Conservation (phyloP, 2,329 filamentous ascomycete genomes). For the Rosellinia necatrix region DNA sequence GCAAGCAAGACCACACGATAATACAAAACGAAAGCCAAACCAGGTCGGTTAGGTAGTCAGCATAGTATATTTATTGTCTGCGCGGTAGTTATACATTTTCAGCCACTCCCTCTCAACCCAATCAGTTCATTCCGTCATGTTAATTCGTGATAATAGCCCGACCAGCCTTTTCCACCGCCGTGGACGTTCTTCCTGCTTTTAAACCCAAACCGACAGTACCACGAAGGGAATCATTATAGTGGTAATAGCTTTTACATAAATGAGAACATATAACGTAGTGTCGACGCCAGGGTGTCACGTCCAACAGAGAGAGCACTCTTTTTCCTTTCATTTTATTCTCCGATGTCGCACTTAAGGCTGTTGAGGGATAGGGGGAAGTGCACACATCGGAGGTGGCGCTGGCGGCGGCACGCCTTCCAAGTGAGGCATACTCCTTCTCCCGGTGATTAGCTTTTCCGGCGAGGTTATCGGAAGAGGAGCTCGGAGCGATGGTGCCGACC, state of each 20-base stretch:
- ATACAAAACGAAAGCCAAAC: not conserved
- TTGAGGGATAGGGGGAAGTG: slow-evolving; percentile 58
- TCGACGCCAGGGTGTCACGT: not conserved
- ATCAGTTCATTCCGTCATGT: slow-evolving; percentile 9
- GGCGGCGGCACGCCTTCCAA: slow-evolving; percentile 56
- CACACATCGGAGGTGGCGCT: slow-evolving; percentile 58
- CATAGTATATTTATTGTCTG: not conserved
- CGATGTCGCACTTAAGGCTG: slow-evolving; percentile 29
- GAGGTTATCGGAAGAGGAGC: slow-evolving; percentile 22
- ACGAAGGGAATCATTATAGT: slow-evolving; percentile 30
- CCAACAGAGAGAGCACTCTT: too few relatives aligned
- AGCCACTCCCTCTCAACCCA: not conserved
- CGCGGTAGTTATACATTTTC: slow-evolving; percentile 14
- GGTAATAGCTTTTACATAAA: slow-evolving; percentile 32
- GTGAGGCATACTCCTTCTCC: slow-evolving; percentile 57
- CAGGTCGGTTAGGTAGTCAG: not conserved
- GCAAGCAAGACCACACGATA: too few relatives aligned
- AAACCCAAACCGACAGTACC: slow-evolving; percentile 17
- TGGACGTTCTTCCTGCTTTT: not conserved
- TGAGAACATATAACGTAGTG: slow-evolving; percentile 11
- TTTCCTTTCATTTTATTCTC: too few relatives aligned
- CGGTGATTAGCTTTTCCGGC: slow-evolving; percentile 31
- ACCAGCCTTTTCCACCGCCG: not conserved
- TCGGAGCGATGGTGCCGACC: slow-evolving; percentile 32
- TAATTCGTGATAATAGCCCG: slow-evolving; percentile 5